phyloP scores from a whole-genome alignment of 78 protist genomes.

The Bigelowiella natans region DNA sequence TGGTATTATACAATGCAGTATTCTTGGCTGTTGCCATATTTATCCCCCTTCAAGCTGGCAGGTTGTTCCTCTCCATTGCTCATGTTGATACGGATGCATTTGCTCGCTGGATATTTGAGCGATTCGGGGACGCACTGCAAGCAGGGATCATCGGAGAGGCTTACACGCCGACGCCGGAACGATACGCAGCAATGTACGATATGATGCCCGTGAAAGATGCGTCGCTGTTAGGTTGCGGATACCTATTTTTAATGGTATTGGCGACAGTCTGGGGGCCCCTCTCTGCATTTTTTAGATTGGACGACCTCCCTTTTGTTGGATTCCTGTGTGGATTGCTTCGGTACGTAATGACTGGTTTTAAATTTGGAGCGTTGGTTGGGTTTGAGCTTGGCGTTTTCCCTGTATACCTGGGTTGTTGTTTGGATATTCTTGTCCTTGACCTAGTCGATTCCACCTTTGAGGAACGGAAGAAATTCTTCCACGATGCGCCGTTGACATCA shows the following conservation, averaged over 20 bases:
- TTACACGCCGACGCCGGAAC: not conserved
- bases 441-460: not conserved
- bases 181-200: not conserved
- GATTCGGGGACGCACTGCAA: not conserved
- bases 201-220: not conserved
- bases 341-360: not conserved
- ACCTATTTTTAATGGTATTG: not conserved
- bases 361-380: not conserved
- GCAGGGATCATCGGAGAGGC: not conserved
- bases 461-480: not conserved
- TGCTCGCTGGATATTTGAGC: not conserved
- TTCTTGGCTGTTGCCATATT: not conserved
- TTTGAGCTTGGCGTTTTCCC: not conserved
- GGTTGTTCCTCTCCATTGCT: not conserved
- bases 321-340: not conserved
- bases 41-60: not conserved
- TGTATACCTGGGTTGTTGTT: not conserved
- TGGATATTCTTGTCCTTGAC: not conserved
- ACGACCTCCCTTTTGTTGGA: not conserved
- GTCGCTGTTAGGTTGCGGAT: not conserved
- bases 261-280: not conserved
- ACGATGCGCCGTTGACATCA: not conserved
- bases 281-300: not conserved
- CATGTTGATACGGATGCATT: not conserved
- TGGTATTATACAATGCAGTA: not conserved